Base-by-base conservation (phyloP, 2,329 filamentous ascomycete genomes). In the Penicillium hesseltinei region DNA sequence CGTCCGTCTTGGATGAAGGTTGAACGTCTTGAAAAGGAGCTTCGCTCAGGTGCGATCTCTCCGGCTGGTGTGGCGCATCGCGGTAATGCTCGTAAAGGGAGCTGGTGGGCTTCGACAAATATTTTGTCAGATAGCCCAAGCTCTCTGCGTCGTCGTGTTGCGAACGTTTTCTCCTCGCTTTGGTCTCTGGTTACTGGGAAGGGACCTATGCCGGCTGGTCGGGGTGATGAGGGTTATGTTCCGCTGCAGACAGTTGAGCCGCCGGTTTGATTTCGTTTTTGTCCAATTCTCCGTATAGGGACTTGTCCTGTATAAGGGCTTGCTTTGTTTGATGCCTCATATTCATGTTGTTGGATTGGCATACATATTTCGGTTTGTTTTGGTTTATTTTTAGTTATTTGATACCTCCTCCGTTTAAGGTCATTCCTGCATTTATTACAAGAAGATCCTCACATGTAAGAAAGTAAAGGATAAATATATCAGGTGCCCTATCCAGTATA, bases 1-100 rank as follows among this genome's bases (percentile, higher is more conserved):
- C 81, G 92, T 17, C 94, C 94, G 0, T 76, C 77, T 31, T 97
- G 92, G 92, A 93, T 97, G 90, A 85, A 90, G 45, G 85, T 89
- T 63, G 83, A 84, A 7, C 79, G 81, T 15, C 78, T 88, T 33
- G 85, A 88, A 64, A 81, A 82, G 63, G 83, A 83, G 54, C 79
- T 81, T 25, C 62, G 66, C n/a, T 63, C 66, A 36, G 69, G 69
- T 21, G 44, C 61, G 17, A 60, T 73, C 31, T 51, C 62, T 27
- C 36, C 49, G 3, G 40, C 46, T 47, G 47, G 49, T 54, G 51
- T 31, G 56, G 56, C 23, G 38, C 51, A 48, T 21, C 49, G 58
- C 17, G 49, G 53, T 19, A 62, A 66, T 58, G 21, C 50, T 27
- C 57, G 60, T 25, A 63, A 63, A 50, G 63, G 62, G 51, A 68